Evolutionary conservation across 164 flowering plant species (phyloP), one percentile per base, ranked within the genome.

Genomic region (Tetrastigma voinierianum): DNA sequence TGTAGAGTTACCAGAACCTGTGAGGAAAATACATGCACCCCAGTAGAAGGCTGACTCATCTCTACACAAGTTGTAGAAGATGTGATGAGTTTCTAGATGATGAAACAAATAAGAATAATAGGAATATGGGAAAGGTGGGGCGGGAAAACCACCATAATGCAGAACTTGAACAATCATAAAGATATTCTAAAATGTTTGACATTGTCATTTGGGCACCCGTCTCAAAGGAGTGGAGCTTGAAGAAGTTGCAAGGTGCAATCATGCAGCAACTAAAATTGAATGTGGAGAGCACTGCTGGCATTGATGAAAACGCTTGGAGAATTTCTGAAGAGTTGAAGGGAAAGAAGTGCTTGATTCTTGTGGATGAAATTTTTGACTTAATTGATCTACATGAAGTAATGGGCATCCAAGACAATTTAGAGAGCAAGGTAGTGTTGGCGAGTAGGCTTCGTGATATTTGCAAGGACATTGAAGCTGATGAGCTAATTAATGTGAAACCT

Each of bases 321-420:
- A 51, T 68, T 45, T 60, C 12, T 15, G 17, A 58, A 1, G 21
- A 45, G 16, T 52, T 68, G 18, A 16, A 57, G 10, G 5, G n/a
- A 10, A 57, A 18, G 16, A 73, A 60, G 54, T 69, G n/a, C 23
- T 51, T 74, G 69, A 7, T 74, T 11, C 56, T 74, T 54, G 12
- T 74, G 17, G 77, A 74, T 66, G 73, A 66, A 45, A 45, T 69
- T 32, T 55, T 43, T 46, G 64, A 65, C 9, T 2, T 0, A 3
- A 9, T 74, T 11, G 52, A 61, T 24, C 17, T 74, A 32, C 32
- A 55, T 11, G 23, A 13, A 9, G 14, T 74, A 11, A 25, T 25
- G 40, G 73, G 77, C 7, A 54, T 74, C 51, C 18, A 5, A 0
- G 14, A 62, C 32, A 3, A 57, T 10, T 10, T 54, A 5, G 63